Conservation (phyloP, 495 filamentous ascomycete species). For the Friedmanniomyces endolithicus region DNA sequence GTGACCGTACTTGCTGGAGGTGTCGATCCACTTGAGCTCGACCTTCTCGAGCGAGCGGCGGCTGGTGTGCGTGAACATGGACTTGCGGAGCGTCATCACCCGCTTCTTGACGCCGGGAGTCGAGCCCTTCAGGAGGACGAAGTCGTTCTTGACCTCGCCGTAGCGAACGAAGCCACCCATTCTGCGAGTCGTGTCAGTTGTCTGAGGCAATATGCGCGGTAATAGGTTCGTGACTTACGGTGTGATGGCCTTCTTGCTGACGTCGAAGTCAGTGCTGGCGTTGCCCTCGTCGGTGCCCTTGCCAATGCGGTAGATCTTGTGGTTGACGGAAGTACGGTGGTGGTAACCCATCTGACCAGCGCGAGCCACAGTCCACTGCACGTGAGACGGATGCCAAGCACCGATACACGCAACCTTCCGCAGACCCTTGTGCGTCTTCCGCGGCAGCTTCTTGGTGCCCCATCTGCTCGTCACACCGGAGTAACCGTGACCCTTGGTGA, state of each 20-base stretch:
- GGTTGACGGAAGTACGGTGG: constrained; percentile 99
- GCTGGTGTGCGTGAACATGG: constrained; percentile 94
- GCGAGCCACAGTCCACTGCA: constrained; percentile 99
- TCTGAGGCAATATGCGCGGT: constrained; percentile 8
- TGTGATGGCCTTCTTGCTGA: constrained; percentile 98
- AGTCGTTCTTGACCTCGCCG: constrained; percentile 99
- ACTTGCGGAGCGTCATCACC: constrained; percentile 97
- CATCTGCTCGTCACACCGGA: constrained; percentile 93
- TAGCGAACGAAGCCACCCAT: constrained; percentile 99
- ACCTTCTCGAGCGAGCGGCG: constrained; percentile 95
- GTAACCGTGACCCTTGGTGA: constrained; percentile 99
- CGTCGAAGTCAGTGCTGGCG: constrained; percentile 88
- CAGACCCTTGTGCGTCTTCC: constrained; percentile 99
- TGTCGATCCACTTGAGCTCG: constrained; percentile 99
- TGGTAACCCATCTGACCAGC: constrained; percentile 99
- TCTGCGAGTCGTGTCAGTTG: constrained; percentile 40
- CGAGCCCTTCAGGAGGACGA: constrained; percentile 93
- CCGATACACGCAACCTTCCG: constrained; percentile 99
- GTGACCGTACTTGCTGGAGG: constrained; percentile 99
- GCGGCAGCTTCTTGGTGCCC: constrained; percentile 99
- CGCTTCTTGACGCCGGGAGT: constrained; percentile 98
- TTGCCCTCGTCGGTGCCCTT: constrained; percentile 77
- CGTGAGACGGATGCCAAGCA: constrained; percentile 99
- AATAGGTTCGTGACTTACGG: constrained; percentile 62
- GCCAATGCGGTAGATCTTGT: constrained; percentile 99